These are phyloP conservation scores for Phylloporus sp. DNA, from an alignment of 768 basidiomycete species.

Conservation along the genomic window DNA sequence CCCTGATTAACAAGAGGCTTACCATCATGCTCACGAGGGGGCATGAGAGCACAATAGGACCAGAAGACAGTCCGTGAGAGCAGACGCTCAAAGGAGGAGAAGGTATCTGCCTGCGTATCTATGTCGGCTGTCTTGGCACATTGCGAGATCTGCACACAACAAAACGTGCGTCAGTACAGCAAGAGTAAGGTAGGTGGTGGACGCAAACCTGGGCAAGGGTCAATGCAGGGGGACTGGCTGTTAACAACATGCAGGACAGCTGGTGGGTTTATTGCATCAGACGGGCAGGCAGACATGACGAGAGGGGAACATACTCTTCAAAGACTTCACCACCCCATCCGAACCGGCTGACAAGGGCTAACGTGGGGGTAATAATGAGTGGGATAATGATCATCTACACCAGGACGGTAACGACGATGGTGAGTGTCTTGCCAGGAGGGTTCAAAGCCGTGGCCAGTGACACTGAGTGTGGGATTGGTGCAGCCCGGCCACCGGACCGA, in stretches of 20 bases:
- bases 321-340: conserved; percentile 44
- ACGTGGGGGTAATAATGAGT: conserved; percentile 67
- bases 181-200: not conserved
- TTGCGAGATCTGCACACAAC: conserved; percentile 19
- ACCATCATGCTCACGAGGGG: conserved; percentile 77
- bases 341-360: conserved; percentile 60
- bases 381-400: conserved; percentile 89
- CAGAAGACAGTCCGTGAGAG: conserved; percentile 91
- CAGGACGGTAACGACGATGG: conserved; percentile 78
- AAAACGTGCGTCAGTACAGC: not conserved
- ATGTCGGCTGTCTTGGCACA: not conserved
- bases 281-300: not conserved
- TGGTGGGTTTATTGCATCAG: conserved; percentile 23
- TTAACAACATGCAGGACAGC: conserved; percentile 78
- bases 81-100: conserved; percentile 69
- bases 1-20: conserved; percentile 59
- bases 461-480: not conserved
- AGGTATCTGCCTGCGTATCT: not conserved
- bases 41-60: conserved; percentile 87
- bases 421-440: conserved; percentile 68
- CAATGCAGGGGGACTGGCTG: conserved; percentile 78
- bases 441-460: not conserved
- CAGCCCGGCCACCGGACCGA: not conserved
- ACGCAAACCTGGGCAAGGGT: conserved; percentile 54
- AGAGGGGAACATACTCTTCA: conserved; percentile 51